Base-by-base conservation (phyloP, 768 basidiomycete genomes). In the Suillus subalutaceus region DNA sequence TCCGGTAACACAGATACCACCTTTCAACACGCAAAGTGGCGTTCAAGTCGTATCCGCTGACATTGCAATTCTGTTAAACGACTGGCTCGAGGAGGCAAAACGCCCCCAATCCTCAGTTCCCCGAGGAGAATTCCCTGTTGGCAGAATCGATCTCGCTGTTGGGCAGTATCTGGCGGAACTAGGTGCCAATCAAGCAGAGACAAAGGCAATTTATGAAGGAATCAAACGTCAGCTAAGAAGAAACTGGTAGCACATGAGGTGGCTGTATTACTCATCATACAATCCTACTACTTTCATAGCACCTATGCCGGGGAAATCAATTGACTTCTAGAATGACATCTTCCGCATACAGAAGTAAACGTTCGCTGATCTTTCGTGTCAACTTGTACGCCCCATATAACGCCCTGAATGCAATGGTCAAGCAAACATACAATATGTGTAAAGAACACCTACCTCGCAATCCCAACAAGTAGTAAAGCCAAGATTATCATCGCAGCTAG, bases 41-140 rank as follows among this genome's bases (percentile, higher is more conserved):
- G 90, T 93, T 4, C 91, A 94, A 72, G 84, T 88, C 48, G 86
- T 94, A 64, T 93, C 92, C 0, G 84, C 89, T 9, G 93, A 94
- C 71, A 92, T 95, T 72, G 91, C 93, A 48, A 78, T 92, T 48
- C 81, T 95, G n/a, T 77, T 95, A 20, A 82, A 80, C 26, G 93
- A 94, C 71, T 95, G 93, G 93, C 73, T 94, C 40, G 86, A 90
- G 64, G 91, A 90, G 65, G 89, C 85, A n/a, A 87, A 83, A 70
- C 84, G 91, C 65, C 88, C 92, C 4, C 90, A 91, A 67, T 86
- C 91, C n/a, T 82, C 81, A 15, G 77, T 84, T 55, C 80, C 86
- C 35, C 82, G 86, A 56, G 83, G 83, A 40, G 91, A 91, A 72
- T 88, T 94, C 75, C 93, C 93, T 15, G 93, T 88, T 38, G 90